phyloP scores from a whole-genome alignment of 371 early-diverging fungal species.

The Mortierella sp. region DNA sequence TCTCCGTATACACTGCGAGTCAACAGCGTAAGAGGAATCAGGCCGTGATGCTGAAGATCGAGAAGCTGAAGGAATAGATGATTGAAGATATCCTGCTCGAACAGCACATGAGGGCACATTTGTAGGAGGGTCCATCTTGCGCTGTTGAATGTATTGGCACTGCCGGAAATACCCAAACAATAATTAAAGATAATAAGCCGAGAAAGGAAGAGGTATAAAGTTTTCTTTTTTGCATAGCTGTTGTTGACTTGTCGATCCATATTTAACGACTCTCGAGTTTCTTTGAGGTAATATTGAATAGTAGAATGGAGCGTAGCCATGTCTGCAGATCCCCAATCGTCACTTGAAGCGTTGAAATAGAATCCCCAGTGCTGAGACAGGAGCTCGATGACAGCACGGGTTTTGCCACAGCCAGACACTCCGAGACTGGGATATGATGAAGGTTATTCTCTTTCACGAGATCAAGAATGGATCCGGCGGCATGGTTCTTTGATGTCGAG shows the following conservation, averaged over 20 bases:
- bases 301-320: background rate
- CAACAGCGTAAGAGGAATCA: background rate
- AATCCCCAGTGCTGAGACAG: conserved; percentile 9
- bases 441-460: conserved; percentile 8
- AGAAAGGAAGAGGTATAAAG: conserved; percentile 2
- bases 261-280: background rate
- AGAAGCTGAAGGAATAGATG: conserved; percentile 4
- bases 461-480: background rate
- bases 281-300: background rate
- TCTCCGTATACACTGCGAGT: conserved; percentile 12
- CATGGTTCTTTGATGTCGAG: conserved; percentile 1
- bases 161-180: conserved; percentile 14
- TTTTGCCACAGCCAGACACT: conserved; percentile 10
- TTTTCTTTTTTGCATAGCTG: conserved; percentile 19
- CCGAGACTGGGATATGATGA: background rate
- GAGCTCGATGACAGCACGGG: conserved; percentile 8
- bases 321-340: background rate
- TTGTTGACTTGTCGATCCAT: conserved; percentile 16
- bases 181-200: conserved; percentile 25
- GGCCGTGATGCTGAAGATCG: conserved; percentile 16
- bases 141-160: conserved; percentile 12
- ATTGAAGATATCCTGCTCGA: no score
- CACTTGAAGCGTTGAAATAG: background rate
- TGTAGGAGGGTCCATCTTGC: no score
- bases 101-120: no score